Evolutionary conservation across 2,329 filamentous ascomycete species (phyloP).

Genomic region (Fusarium incarnatum): DNA sequence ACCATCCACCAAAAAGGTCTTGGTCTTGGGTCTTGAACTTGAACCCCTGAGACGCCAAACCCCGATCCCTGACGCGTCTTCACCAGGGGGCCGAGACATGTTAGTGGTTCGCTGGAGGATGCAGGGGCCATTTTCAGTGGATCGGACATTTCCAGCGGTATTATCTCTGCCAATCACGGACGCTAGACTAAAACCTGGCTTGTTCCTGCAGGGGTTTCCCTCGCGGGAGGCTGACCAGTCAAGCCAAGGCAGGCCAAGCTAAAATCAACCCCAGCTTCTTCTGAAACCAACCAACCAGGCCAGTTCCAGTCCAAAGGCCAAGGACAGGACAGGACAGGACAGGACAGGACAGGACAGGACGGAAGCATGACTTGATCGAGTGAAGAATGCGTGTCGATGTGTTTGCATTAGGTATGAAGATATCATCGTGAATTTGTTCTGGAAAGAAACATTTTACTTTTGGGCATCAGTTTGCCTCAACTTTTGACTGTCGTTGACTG

Average conservation of each 20-base stretch:
- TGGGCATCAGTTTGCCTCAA: neutral
- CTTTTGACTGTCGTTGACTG: neutral
- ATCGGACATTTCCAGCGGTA: neutral
- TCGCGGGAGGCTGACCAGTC: slow-evolving; percentile 33
- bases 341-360: neutral
- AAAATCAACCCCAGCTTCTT: slow-evolving; percentile 41
- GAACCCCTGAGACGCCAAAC: slow-evolving; percentile 40
- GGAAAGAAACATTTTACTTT: neutral
- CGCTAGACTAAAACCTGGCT: slow-evolving; percentile 8
- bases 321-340: neutral
- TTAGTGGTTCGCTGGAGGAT: slow-evolving; percentile 14
- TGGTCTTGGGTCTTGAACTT: slow-evolving; percentile 1
- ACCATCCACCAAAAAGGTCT: slow-evolving; percentile 19
- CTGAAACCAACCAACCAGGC: slow-evolving; percentile 38
- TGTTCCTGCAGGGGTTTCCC: slow-evolving; percentile 29
- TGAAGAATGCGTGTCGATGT: neutral
- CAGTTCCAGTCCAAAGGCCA: neutral
- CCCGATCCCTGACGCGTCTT: slow-evolving; percentile 19
- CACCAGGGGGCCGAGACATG: slow-evolving; percentile 21
- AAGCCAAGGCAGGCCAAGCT: slow-evolving; percentile 9
- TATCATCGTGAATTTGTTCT: neutral
- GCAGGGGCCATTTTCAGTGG: neutral
- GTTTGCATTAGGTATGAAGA: neutral
- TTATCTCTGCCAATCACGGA: slow-evolving; percentile 16
- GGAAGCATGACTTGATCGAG: slow-evolving; percentile 15